Evolutionary conservation across 768 basidiomycete species (phyloP), one percentile per base, ranked within the genome.

Genomic region (Serpula lacrymans): DNA sequence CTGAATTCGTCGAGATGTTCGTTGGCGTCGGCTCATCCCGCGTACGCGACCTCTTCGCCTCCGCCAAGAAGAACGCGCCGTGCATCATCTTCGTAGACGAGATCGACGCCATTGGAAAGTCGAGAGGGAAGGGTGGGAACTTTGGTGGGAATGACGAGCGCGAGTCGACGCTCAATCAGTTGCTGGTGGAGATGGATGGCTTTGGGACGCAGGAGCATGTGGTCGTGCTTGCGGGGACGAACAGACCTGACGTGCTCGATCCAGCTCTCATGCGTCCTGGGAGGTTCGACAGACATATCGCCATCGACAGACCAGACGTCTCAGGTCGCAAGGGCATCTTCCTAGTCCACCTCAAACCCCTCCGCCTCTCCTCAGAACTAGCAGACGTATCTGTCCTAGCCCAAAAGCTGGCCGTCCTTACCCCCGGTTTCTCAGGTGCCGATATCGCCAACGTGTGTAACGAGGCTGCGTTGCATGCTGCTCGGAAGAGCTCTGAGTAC

Each of bases 1-100:
- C 95, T 30, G 96, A 99, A 60, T 98, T 99, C 59, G 93, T 99
- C 46, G 96, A 99, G 68, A 97, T 98, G 94, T 99, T 98, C 59
- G 96, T 99, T 52, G 96, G 96, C 64, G 96, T 98, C 37, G 96
- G 96, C 43, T 93, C 96, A 2, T 94, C 92, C 3, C 82, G 96
- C 48, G 96, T 99, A 9, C 84, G 96, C 34, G 96, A 99, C 65
- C 81, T 99, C 30, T 99, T 99, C 63, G 88, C 93, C 24, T 93
- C 88, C 4, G 96, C 96, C 34, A 93, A 89, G 77, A 97, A 97
- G 73, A 80, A 96, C 58, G 93, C 96, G 0, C 96, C 96, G 0
- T 94, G 91, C 59, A 99, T 99, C 72, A 89, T 99, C 60, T 99
- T 99, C 67, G 80, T 99, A 48, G 96, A 99, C 63, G 96, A 99